Conservation (phyloP, 2,329 filamentous ascomycete species). For the Claviceps quebecensis region DNA sequence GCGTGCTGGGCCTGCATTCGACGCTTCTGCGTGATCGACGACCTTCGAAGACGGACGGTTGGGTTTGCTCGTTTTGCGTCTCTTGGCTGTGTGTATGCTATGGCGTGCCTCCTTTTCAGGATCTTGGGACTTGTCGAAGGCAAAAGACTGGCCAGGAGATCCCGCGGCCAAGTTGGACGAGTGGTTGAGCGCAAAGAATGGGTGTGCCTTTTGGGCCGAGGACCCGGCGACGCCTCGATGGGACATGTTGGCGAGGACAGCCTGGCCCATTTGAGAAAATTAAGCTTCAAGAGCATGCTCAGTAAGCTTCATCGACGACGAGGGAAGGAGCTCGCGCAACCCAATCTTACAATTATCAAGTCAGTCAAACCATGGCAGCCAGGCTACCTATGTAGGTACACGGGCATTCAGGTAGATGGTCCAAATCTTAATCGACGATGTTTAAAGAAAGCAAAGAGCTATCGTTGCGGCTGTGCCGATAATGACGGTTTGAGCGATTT, state of each 20-base stretch:
- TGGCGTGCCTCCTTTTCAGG: background rate
- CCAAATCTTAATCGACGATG: background rate
- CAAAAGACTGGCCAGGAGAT: background rate
- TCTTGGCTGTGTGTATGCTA: background rate
- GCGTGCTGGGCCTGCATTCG: background rate
- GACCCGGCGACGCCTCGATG: conserved; percentile 22
- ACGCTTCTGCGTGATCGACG: background rate
- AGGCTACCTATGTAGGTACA: background rate
- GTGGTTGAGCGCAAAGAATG: conserved; percentile 32
- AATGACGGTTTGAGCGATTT: background rate
- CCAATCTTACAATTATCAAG: background rate
- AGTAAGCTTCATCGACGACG: background rate
- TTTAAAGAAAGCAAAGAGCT: background rate
- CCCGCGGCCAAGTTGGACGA: conserved; percentile 4
- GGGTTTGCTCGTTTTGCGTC: conserved; percentile 3
- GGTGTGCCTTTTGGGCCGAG: conserved; percentile 34
- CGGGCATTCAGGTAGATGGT: background rate
- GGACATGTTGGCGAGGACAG: conserved; percentile 30
- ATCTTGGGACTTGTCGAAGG: background rate
- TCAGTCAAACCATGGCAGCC: background rate
- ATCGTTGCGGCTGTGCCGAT: background rate
- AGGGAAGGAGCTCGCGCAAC: background rate
- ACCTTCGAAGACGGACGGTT: conserved; percentile 6
- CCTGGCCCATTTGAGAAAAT: conserved; percentile 24
- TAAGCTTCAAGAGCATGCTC: background rate